Evolutionary conservation across 495 filamentous ascomycete genomes (phyloP), one percentile per base, ranked within the genome.

Genomic region (Aspergillus sclerotiicarbonarius): DNA sequence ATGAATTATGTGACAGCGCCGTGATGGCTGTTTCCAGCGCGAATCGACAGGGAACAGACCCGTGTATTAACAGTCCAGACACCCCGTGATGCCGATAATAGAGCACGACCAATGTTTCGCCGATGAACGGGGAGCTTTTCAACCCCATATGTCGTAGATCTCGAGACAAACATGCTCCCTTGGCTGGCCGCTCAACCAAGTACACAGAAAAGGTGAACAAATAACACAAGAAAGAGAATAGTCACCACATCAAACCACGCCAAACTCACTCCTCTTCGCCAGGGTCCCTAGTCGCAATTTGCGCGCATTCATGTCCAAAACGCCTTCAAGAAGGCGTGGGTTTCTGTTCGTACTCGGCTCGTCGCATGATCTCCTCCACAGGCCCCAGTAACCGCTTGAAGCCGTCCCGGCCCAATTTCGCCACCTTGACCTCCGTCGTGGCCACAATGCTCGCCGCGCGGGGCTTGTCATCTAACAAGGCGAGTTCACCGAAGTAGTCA

Each of bases 401-500:
- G 5, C 92, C 95, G 62, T 90, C 90, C 63, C 96, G 96, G 25
- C 91, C 93, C 30, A 98, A 73, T 31, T 85, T 90, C 18, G 94
- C 95, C n/a, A 98, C 90, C 76, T 97, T 98, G 66, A 96, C 90
- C 10, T 81, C 75, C 0, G 87, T 91, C 63, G 80, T 81, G 50
- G 87, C 87, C 20, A 92, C 76, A 51, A 98, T 87, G 65, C 87
- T 96, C 3, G 94, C 94, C n/a, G 92, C 92, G 51, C 94, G 86
- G 0, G 94, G 94, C 56, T 89, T 88, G 64, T 98, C 93, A 62
- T 98, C 93, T 61, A 98, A 76, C 65, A 98, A 74, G 8, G 94
- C 94, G 56, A 98, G 77, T 71, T 98, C 94, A 45, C 94, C 94
- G 70, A 98, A 98, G 76, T 95, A 98, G 66, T 96, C 95, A 8